These are phyloP conservation scores for Leishmania lainsoni DNA, from an alignment of 208 protist species.

Conservation along the genomic window DNA sequence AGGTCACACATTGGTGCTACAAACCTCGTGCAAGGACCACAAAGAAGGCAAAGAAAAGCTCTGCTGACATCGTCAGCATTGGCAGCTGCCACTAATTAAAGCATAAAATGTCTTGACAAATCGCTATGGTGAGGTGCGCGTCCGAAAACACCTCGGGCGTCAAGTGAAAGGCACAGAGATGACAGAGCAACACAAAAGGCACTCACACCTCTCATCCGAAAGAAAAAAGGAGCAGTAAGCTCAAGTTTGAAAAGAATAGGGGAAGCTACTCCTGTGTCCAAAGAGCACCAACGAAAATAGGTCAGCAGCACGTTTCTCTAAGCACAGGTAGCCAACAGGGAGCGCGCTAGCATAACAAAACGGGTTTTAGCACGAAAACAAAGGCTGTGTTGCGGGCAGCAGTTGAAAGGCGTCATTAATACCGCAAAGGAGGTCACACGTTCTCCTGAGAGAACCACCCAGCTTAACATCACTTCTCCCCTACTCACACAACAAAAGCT, in stretches of 20 bases:
- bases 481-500: neutral
- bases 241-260: neutral
- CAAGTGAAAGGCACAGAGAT: neutral
- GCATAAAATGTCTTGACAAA: neutral
- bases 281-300: neutral
- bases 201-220: neutral
- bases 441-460: no score
- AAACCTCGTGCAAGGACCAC: constrained; percentile 6
- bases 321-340: neutral
- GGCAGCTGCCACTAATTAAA: neutral
- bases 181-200: neutral
- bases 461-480: no score
- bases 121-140: neutral
- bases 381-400: neutral
- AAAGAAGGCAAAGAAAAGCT: constrained; percentile 4
- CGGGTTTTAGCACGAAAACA: neutral
- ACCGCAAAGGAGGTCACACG: neutral
- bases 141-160: neutral
- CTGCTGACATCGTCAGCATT: neutral
- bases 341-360: neutral
- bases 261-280: neutral
- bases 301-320: neutral
- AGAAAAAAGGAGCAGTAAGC: neutral
- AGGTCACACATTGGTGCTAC: neutral
- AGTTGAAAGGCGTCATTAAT: neutral